Percentiles rank a stretch among this genome's conserved stretches.
Conservation (phyloP, 257 asterid species). For the Salvia splendens region DNA sequence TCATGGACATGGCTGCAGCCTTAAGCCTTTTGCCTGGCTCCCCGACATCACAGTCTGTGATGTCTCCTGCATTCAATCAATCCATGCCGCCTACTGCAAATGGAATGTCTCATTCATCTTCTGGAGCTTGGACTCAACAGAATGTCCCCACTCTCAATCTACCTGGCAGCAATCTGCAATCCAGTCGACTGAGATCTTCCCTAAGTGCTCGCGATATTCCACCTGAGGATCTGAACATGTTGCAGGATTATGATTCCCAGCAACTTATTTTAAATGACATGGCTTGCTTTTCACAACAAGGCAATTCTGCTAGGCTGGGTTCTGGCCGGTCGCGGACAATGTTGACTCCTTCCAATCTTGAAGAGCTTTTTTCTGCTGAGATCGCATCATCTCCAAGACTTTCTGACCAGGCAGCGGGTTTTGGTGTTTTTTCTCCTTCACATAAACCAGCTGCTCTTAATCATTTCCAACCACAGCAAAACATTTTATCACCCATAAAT, state of each 20-base stretch:
- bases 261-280: conserved; percentile 62
- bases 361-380: conserved; percentile 84
- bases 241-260: conserved; percentile 69
- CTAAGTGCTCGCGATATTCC: conserved; percentile 84
- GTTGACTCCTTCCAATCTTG: conserved; percentile 86
- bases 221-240: conserved; percentile 45
- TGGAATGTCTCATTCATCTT: conserved; percentile 60
- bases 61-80: conserved; percentile 78
- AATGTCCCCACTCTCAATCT: conserved; percentile 81
- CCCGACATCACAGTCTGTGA: conserved; percentile 68
- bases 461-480: conserved; percentile 80
- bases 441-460: conserved; percentile 67
- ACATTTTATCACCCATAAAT: conserved; percentile 66
- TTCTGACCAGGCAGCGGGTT: conserved; percentile 63
- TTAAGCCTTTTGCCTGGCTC: conserved; percentile 80
- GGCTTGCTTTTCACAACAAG: conserved; percentile 61
- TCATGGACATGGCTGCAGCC: conserved; percentile 95
- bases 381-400: conserved; percentile 68
- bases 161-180: conserved; percentile 87
- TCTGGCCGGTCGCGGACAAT: conserved; percentile 54
- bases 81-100: conserved; percentile 73
- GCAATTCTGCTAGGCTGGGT: conserved; percentile 51
- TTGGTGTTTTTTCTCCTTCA: conserved; percentile 73
- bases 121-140: conserved; percentile 73
- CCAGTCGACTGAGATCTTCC: conserved; percentile 91